Evolutionary conservation across 805 yeast genomes (phyloP).

Genomic region (Metschnikowia henanensis): DNA sequence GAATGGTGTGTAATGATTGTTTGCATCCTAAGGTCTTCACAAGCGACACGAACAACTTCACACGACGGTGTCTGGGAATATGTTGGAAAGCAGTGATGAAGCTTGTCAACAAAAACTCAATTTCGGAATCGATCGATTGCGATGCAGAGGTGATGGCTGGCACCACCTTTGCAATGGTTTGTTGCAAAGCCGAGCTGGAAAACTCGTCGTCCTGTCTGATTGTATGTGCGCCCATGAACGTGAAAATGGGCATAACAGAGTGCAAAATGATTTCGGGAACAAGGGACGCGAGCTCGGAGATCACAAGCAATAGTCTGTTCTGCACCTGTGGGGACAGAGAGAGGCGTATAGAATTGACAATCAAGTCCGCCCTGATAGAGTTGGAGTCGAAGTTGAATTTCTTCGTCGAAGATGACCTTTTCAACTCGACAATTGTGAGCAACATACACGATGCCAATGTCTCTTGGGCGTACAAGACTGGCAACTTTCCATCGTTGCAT

Average conservation of each 20-base stretch:
- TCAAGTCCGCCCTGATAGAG: constrained; percentile 80
- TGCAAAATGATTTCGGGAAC: constrained; percentile 92
- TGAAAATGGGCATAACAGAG: constrained; percentile 99
- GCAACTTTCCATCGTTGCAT: constrained; percentile 88
- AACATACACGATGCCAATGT: constrained; percentile 85
- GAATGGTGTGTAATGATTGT: constrained; percentile 64
- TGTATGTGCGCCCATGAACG: constrained; percentile 98
- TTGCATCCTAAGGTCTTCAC: constrained; percentile 72
- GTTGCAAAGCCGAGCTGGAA: constrained; percentile 88
- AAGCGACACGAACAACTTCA: constrained; percentile 75
- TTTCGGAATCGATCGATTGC: constrained; percentile 52
- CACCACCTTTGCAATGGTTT: constrained; percentile 83
- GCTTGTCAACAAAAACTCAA: constrained; percentile 81
- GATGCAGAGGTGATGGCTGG: constrained; percentile 72
- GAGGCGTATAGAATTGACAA: constrained; percentile 87
- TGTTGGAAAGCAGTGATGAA: constrained; percentile 95
- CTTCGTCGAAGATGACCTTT: constrained; percentile 26
- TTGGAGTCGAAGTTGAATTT: constrained; percentile 52
- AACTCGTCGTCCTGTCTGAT: constrained; percentile 96
- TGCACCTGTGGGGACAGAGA: constrained; percentile 94
- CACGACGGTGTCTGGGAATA: constrained; percentile 95
- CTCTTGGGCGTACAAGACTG: constrained; percentile 90
- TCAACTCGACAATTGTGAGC: constrained; percentile 59
- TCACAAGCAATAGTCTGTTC: constrained; percentile 78
- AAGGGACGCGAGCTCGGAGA: constrained; percentile 82